Conservation (phyloP, 306 rosid genomes). For the Psophocarpus tetragonolobus region DNA sequence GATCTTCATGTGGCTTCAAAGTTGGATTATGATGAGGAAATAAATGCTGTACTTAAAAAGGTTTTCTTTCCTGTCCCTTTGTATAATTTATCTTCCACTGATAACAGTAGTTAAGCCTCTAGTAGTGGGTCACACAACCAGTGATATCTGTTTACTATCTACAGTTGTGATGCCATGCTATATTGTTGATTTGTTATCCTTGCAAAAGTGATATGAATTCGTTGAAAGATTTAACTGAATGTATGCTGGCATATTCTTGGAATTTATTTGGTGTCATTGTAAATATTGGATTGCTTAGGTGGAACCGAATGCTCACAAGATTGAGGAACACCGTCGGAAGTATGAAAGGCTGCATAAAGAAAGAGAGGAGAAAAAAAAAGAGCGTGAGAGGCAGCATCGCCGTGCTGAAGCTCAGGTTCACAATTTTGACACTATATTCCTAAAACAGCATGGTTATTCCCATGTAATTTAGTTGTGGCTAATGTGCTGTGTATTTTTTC, state of each 20-base stretch:
- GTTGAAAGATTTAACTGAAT: background rate
- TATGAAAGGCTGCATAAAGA: constrained; percentile 87
- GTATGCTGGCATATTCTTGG: background rate
- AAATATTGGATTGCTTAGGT: constrained; percentile 52
- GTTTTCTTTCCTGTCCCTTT: constrained; percentile 40
- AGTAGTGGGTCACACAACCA: background rate
- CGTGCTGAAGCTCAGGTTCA: constrained; percentile 88
- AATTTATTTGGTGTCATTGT: constrained; percentile 22
- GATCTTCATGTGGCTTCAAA: constrained; percentile 91
- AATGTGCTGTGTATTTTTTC: constrained; percentile 21
- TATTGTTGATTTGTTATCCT: too few relatives aligned
- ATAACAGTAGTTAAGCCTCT: background rate
- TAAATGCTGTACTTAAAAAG: constrained; percentile 80
- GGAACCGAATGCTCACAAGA: constrained; percentile 86
- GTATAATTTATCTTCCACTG: background rate
- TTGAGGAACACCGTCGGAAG: constrained; percentile 90
- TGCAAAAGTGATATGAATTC: background rate
- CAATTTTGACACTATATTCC: constrained; percentile 11
- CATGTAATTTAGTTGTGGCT: constrained; percentile 28
- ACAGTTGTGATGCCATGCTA: constrained; percentile 1
- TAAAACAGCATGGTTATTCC: background rate
- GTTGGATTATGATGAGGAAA: constrained; percentile 84
- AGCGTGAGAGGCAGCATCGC: constrained; percentile 69
- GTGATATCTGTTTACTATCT: constrained; percentile 1
- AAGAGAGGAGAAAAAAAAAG: constrained; percentile 66